Evolutionary conservation across 139 green algal genomes (phyloP).

Genomic region (Gonium pectorale): DNA sequence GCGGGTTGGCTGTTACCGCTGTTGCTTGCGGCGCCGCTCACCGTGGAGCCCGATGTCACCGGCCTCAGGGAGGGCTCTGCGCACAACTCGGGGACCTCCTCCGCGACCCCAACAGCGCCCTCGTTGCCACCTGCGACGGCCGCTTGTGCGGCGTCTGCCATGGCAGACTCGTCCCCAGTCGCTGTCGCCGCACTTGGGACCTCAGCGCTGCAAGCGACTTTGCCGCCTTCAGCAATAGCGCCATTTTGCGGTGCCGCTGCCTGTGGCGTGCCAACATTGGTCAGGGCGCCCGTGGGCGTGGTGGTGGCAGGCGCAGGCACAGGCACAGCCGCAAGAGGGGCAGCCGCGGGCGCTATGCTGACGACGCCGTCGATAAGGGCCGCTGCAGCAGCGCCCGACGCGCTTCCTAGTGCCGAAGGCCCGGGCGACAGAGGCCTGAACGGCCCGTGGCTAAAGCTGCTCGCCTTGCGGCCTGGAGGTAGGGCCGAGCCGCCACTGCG

Average conservation of each 20-base stretch:
- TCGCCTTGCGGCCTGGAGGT: neutral
- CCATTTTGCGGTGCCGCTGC: neutral
- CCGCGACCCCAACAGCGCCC: too few species aligned
- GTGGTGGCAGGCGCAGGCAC: too few species aligned
- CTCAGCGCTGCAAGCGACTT: neutral
- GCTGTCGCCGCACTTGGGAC: too few species aligned
- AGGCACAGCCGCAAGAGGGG: neutral
- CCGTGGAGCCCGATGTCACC: too few species aligned
- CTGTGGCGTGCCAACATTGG: neutral
- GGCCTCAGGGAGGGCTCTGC: too few species aligned
- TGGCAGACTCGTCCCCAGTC: too few species aligned
- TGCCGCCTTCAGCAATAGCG: neutral
- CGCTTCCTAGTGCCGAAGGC: too few species aligned
- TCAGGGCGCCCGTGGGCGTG: neutral
- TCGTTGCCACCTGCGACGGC: too few species aligned
- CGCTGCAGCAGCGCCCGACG: neutral
- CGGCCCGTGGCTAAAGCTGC: slow-evolving; percentile 12
- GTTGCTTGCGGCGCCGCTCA: too few species aligned
- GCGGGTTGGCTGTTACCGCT: too few species aligned
- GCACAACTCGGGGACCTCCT: too few species aligned
- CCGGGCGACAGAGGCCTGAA: neutral
- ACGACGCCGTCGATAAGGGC: slow-evolving; percentile 5
- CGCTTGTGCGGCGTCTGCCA: too few species aligned
- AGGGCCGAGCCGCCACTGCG: neutral
- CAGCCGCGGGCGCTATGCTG: neutral